Percentiles rank a stretch among this genome's conserved stretches.
phyloP scores from a whole-genome alignment of 129 eudicot species.

The Erigeron canadensis region DNA sequence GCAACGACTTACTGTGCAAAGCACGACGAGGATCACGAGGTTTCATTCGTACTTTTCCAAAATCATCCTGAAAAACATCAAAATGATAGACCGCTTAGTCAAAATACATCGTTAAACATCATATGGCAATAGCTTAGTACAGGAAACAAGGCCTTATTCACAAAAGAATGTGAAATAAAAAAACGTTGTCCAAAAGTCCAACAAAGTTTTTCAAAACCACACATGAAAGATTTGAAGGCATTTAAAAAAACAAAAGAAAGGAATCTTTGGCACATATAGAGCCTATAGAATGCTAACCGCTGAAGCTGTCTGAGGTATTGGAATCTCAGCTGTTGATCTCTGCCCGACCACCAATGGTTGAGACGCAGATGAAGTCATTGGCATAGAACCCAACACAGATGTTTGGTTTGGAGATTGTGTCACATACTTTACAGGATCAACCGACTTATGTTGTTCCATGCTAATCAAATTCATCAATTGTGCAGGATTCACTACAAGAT shows the following conservation, averaged over 20 bases:
- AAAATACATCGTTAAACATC: background rate
- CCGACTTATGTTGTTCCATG: conserved; percentile 58
- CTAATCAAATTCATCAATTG: conserved; percentile 69
- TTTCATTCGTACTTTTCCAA: conserved; percentile 77
- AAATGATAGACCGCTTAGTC: conserved; percentile 13
- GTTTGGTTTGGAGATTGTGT: conserved; percentile 39
- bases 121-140: background rate
- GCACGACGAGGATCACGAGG: conserved; percentile 98
- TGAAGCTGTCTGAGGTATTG: conserved; percentile 50
- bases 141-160: background rate
- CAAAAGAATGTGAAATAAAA: background rate
- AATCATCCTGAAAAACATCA: conserved; percentile 61
- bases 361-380: conserved; percentile 36
- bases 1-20: conserved; percentile 50
- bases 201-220: background rate
- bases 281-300: conserved; percentile 38
- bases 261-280: background rate
- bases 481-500: conserved; percentile 81
- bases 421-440: conserved; percentile 38
- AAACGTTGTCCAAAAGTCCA: background rate
- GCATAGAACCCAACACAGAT: conserved; percentile 45
- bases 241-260: background rate
- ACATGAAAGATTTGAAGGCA: background rate
- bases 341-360: conserved; percentile 39
- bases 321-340: conserved; percentile 45